phyloP scores from a whole-genome alignment of 495 filamentous ascomycete genomes.

The Daldinia loculata region DNA sequence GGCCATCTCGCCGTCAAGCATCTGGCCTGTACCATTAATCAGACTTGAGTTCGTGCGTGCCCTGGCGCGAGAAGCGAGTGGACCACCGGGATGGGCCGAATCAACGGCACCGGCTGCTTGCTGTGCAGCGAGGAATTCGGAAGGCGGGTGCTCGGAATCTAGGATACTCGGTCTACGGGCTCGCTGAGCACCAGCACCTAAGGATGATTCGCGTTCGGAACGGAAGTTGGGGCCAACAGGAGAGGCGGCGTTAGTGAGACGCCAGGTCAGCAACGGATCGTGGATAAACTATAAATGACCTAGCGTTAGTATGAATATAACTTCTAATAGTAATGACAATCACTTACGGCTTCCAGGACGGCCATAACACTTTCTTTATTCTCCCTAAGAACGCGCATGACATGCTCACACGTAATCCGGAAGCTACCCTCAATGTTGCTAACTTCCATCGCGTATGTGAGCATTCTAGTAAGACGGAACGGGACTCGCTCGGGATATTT shows the following conservation, averaged over 20 bases:
- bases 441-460: constrained; percentile 99
- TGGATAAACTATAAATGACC: constrained; percentile 80
- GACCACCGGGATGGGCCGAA: constrained; percentile 56
- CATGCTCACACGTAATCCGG: constrained; percentile 95
- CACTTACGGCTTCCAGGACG: constrained; percentile 92
- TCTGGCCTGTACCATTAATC: constrained; percentile 47
- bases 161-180: constrained; percentile 75
- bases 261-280: constrained; percentile 96
- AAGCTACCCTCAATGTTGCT: constrained; percentile 99
- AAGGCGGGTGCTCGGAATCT: constrained; percentile 64
- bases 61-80: constrained; percentile 59
- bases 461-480: constrained; percentile 96
- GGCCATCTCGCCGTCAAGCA: constrained; percentile 54
- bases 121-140: constrained; percentile 57
- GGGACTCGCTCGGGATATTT: constrained; percentile 98
- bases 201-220: constrained; percentile 70
- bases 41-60: constrained; percentile 64
- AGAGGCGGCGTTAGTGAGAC: constrained; percentile 85
- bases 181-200: constrained; percentile 54
- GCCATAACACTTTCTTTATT: constrained; percentile 99
- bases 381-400: constrained; percentile 94
- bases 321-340: constrained; percentile 2
- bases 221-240: constrained; percentile 79
- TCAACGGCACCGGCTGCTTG: constrained; percentile 49
- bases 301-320: constrained; percentile 36